Conservation (phyloP, 1,284 basidiomycete species). For the Porogramme epimiltina region DNA sequence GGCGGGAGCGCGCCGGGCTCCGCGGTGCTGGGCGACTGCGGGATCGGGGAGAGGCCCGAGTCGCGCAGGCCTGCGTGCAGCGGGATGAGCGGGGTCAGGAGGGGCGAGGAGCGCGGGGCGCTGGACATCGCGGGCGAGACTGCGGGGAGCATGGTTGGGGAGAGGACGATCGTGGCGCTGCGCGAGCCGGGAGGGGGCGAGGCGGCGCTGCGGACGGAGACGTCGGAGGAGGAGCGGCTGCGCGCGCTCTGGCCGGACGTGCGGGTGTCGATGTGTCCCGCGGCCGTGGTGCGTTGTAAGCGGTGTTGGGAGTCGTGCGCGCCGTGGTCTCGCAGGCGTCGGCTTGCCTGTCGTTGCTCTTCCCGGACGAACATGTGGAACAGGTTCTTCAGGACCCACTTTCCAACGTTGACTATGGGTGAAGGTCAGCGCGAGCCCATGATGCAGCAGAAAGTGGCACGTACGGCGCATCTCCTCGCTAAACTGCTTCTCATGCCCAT, state of each 20-base stretch:
- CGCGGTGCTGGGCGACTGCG: conserved; percentile 36
- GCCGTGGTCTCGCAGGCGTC: conserved; percentile 37
- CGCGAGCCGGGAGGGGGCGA: conserved; percentile 7
- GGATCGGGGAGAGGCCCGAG: conserved; percentile 33
- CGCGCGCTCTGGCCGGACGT: conserved; percentile 25
- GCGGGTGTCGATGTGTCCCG: conserved; percentile 34
- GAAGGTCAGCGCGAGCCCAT: not conserved
- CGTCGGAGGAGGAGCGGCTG: conserved; percentile 35
- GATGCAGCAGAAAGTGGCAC: conserved; percentile 32
- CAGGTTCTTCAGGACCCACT: conserved; percentile 77
- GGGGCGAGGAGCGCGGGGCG: conserved; percentile 48
- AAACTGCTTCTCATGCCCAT: conserved; percentile 54
- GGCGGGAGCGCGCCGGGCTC: conserved; percentile 24
- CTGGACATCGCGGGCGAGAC: conserved; percentile 50
- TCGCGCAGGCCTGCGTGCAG: conserved; percentile 35
- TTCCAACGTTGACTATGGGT: conserved; percentile 75
- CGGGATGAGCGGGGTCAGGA: conserved; percentile 61
- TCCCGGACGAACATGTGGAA: conserved; percentile 73
- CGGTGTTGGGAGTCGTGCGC: conserved; percentile 23
- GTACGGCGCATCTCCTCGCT: conserved; percentile 81
- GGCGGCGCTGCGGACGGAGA: conserved; percentile 20
- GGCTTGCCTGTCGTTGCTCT: conserved; percentile 46
- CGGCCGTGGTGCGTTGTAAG: conserved; percentile 29
- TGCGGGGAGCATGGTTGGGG: conserved; percentile 68
- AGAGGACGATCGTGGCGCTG: conserved; percentile 47